Evolutionary conservation across 2,329 filamentous ascomycete species (phyloP).

Genomic region (Diaporthe ilicicola): DNA sequence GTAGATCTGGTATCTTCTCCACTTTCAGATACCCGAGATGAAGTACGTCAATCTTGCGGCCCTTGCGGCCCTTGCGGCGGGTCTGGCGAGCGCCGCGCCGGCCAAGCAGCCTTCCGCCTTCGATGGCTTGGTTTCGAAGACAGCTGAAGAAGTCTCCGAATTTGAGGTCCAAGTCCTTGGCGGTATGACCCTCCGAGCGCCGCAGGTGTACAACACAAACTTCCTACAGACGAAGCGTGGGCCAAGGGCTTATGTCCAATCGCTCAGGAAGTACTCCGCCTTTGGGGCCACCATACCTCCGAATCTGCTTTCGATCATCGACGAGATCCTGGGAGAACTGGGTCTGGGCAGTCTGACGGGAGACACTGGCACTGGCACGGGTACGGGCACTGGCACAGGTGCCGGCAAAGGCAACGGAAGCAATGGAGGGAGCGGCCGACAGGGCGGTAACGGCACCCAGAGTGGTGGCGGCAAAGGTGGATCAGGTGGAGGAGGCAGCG

Average conservation of each 20-base stretch:
- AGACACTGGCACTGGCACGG: not conserved
- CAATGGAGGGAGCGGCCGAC: not conserved
- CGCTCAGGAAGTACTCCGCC: slow-evolving; percentile 50
- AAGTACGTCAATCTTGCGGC: slow-evolving; percentile 44
- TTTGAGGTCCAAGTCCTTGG: slow-evolving; percentile 47
- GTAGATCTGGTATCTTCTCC: slow-evolving; percentile 18
- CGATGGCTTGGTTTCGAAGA: slow-evolving; percentile 20
- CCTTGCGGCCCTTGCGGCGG: slow-evolving; percentile 45
- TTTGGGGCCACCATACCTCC: slow-evolving; percentile 46
- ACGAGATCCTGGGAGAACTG: slow-evolving; percentile 45
- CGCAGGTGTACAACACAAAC: slow-evolving; percentile 49
- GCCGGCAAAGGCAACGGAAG: slow-evolving; percentile 24
- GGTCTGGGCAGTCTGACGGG: slow-evolving; percentile 36
- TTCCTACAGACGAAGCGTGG: slow-evolving; percentile 46
- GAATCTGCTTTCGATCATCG: slow-evolving; percentile 44
- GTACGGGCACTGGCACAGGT: not conserved
- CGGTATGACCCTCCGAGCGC: slow-evolving; percentile 50
- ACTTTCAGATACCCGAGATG: slow-evolving; percentile 41
- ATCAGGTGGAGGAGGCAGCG: not conserved
- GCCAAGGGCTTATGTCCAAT: slow-evolving; percentile 42
- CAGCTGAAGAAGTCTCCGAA: slow-evolving; percentile 35
- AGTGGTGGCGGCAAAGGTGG: not conserved
- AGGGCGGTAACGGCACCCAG: not conserved
- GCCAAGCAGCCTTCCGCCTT: slow-evolving; percentile 6
- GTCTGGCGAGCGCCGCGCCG: slow-evolving; percentile 33